Percentiles rank a stretch among this genome's conserved stretches.
Conservation (phyloP, 208 protist species). For the Trypanosoma platydactyli region DNA sequence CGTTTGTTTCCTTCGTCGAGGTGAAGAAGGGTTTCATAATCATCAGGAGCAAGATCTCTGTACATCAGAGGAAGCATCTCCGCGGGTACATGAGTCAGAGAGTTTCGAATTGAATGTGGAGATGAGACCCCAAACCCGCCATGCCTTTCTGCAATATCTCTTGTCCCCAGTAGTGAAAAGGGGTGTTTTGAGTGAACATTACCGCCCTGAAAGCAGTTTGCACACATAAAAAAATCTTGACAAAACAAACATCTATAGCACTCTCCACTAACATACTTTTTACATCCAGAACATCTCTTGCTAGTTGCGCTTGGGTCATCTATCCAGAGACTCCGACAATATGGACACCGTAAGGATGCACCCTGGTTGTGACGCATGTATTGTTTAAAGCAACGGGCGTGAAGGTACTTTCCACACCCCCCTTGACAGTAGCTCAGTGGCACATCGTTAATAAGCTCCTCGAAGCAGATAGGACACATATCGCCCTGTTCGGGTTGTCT, state of each 20-base stretch:
- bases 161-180: constrained; percentile 36
- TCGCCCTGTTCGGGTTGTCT: constrained; percentile 29
- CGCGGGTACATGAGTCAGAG: background rate
- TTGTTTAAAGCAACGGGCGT: constrained; percentile 28
- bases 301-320: constrained; percentile 9
- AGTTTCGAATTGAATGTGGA: background rate
- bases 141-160: constrained; percentile 17
- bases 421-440: constrained; percentile 33
- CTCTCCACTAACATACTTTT: constrained; percentile 27
- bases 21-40: constrained; percentile 68
- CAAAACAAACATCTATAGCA: constrained; percentile 61
- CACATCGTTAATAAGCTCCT: constrained; percentile 25
- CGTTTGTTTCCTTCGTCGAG: constrained; percentile 44
- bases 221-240: constrained; percentile 41
- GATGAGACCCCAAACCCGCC: background rate
- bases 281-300: constrained; percentile 28
- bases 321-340: constrained; percentile 30
- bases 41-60: constrained; percentile 77
- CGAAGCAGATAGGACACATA: constrained; percentile 42
- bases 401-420: constrained; percentile 34
- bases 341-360: constrained; percentile 28
- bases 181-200: constrained; percentile 46
- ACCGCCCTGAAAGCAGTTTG: constrained; percentile 34
- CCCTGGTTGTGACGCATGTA: constrained; percentile 29
- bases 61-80: constrained; percentile 49